Percentiles rank a stretch among this genome's conserved stretches.
These are phyloP conservation scores for Lumnitzera littorea DNA, from an alignment of 345 rosid genomes.

Conservation along the genomic window DNA sequence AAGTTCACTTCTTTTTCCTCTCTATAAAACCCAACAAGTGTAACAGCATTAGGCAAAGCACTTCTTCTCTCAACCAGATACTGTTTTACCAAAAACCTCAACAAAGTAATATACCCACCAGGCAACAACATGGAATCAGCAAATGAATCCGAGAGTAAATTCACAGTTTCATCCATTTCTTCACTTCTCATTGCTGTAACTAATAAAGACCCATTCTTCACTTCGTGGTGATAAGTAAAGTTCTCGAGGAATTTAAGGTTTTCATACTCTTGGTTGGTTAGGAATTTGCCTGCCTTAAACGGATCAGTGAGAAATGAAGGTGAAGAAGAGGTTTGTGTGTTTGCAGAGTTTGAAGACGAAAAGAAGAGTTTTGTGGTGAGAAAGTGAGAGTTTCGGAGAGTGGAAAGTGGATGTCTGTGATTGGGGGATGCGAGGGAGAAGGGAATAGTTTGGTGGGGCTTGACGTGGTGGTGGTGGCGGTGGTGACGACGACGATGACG, in stretches of 20 bases:
- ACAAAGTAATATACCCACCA: constrained; percentile 46
- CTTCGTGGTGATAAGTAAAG: constrained; percentile 44
- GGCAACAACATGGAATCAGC: constrained; percentile 79
- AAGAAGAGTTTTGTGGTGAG: constrained; percentile 26
- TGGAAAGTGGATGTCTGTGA: constrained; percentile 22
- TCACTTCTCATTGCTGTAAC: constrained; percentile 67
- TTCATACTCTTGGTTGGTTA: constrained; percentile 65
- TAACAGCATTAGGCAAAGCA: constrained; percentile 71
- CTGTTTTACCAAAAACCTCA: constrained; percentile 74
- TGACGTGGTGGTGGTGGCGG: constrained; percentile 7
- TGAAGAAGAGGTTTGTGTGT: constrained; percentile 13
- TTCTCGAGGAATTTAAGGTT: constrained; percentile 56
- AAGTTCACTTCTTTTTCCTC: constrained; percentile 9
- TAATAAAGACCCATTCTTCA: constrained; percentile 53
- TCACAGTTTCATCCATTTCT: constrained; percentile 67
- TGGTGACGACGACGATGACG: not conserved
- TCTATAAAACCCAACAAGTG: constrained; percentile 61
- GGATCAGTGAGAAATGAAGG: constrained; percentile 52
- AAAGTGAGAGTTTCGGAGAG: constrained; percentile 21
- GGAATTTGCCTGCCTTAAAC: constrained; percentile 42
- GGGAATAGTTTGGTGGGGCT: constrained; percentile 6
- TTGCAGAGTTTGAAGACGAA: constrained; percentile 32
- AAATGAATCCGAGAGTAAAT: constrained; percentile 70
- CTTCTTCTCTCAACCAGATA: constrained; percentile 71
- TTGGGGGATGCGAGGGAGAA: constrained; percentile 14